These are phyloP conservation scores for Tuber indicum DNA, from an alignment of 495 filamentous ascomycete species.

Conservation along the genomic window DNA sequence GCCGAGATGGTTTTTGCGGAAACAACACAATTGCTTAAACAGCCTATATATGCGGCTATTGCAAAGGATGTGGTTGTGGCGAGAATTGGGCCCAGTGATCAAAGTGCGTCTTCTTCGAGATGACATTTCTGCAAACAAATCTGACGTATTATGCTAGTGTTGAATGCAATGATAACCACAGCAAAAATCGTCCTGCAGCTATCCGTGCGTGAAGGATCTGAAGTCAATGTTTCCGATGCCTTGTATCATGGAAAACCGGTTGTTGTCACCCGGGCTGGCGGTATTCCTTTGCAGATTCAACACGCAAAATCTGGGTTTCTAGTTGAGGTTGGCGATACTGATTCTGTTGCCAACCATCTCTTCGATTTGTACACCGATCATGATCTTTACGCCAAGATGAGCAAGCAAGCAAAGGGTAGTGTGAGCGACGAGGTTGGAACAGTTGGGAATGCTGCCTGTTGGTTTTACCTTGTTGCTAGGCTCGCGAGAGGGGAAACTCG, in stretches of 20 bases:
- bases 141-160: constrained; percentile 42
- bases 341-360: constrained; percentile 64
- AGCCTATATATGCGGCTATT: constrained; percentile 48
- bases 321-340: constrained; percentile 65
- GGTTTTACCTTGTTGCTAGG: constrained; percentile 68
- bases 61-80: constrained; percentile 63
- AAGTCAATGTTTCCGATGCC: constrained; percentile 87
- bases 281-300: constrained; percentile 74
- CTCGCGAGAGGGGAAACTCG: constrained; percentile 49
- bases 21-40: constrained; percentile 60
- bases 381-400: constrained; percentile 60
- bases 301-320: constrained; percentile 69
- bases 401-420: constrained; percentile 55
- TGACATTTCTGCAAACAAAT: background rate
- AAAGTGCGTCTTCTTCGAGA: constrained; percentile 40
- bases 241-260: constrained; percentile 77
- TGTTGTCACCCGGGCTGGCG: constrained; percentile 70
- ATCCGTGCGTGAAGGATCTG: constrained; percentile 80
- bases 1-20: constrained; percentile 65
- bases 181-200: constrained; percentile 70
- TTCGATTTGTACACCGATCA: constrained; percentile 62
- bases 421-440: constrained; percentile 81
- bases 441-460: constrained; percentile 68
- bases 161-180: constrained; percentile 72
- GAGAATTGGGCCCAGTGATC: constrained; percentile 70